phyloP scores from a whole-genome alignment of 805 yeast species.

The Candida easanensis region DNA sequence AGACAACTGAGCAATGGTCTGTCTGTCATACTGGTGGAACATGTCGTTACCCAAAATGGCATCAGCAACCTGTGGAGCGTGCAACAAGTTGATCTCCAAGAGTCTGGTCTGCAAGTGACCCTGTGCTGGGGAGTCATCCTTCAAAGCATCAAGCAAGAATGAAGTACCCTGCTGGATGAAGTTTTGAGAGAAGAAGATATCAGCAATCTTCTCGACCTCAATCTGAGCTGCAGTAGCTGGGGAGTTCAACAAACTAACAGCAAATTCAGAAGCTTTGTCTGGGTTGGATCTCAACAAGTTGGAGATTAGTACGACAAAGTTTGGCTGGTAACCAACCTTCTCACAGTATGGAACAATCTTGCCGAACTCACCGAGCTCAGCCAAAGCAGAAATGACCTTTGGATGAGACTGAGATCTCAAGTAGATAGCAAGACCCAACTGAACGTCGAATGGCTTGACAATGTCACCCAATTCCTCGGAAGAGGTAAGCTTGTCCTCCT shows the following conservation, averaged over 20 bases:
- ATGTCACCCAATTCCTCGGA: conserved; percentile 98
- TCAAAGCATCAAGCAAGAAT: conserved; percentile 89
- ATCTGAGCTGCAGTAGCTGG: conserved; percentile 58
- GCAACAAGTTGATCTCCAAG: conserved; percentile 85
- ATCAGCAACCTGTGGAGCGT: conserved; percentile 99
- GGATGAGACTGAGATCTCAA: conserved; percentile 77
- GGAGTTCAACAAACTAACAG: conserved; percentile 71
- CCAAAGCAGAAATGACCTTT: conserved; percentile 88
- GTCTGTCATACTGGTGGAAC: conserved; percentile 94
- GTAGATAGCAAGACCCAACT: conserved; percentile 88
- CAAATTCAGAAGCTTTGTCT: conserved; percentile 98
- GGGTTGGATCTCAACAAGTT: conserved; percentile 89
- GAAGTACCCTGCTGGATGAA: conserved; percentile 98
- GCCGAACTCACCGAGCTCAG: conserved; percentile 95
- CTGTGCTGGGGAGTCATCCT: conserved; percentile 89
- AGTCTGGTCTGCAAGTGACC: conserved; percentile 95
- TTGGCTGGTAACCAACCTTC: conserved; percentile 85
- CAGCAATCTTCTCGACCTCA: conserved; percentile 85
- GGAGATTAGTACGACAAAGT: conserved; percentile 85
- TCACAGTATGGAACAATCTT: conserved; percentile 92
- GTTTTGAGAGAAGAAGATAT: conserved; percentile 91
- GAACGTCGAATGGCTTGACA: conserved; percentile 81
- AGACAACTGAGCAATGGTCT: conserved; percentile 86
- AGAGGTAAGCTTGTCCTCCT: conserved; percentile 88
- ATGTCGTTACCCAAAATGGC: conserved; percentile 94